Evolutionary conservation across 2,329 filamentous ascomycete genomes (phyloP).

Genomic region (Acephala macrosclerotiorum): DNA sequence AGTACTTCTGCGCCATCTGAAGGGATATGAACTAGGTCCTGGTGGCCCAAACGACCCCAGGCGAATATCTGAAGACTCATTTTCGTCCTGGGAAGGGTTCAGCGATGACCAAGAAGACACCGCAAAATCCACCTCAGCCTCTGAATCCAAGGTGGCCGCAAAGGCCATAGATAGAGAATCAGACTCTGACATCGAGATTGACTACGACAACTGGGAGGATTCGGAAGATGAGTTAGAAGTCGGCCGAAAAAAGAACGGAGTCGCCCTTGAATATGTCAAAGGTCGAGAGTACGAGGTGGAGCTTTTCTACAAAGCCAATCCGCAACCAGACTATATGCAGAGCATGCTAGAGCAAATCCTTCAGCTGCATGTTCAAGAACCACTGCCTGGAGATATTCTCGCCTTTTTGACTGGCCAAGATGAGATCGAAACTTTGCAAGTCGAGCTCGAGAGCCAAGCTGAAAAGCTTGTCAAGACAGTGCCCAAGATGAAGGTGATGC

Average conservation of each 20-base stretch:
- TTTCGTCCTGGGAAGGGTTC: constrained; percentile 36
- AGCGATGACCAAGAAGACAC: constrained; percentile 26
- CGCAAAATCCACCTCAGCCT: neutral
- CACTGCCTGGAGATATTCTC: constrained; percentile 91
- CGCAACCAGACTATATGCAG: constrained; percentile 84
- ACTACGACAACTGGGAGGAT: neutral
- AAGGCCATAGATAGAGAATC: too few species aligned
- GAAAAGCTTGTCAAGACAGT: constrained; percentile 75
- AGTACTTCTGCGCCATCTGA: constrained; percentile 35
- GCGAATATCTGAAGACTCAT: constrained; percentile 31
- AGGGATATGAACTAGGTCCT: constrained; percentile 26
- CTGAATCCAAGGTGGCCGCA: neutral
- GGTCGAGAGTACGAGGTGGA: constrained; percentile 89
- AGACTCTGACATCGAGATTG: neutral
- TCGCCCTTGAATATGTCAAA: constrained; percentile 66
- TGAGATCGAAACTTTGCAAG: constrained; percentile 84
- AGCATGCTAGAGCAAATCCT: constrained; percentile 83
- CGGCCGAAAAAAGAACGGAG: constrained; percentile 32
- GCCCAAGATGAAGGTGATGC: constrained; percentile 75
- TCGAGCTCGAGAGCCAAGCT: constrained; percentile 82
- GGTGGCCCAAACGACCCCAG: constrained; percentile 19
- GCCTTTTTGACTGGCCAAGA: constrained; percentile 94
- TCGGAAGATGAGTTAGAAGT: constrained; percentile 24
- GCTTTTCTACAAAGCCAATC: constrained; percentile 74
- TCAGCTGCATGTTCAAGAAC: constrained; percentile 85